Conservation (phyloP, 768 basidiomycete genomes). For the Hygrocybe punicea region DNA sequence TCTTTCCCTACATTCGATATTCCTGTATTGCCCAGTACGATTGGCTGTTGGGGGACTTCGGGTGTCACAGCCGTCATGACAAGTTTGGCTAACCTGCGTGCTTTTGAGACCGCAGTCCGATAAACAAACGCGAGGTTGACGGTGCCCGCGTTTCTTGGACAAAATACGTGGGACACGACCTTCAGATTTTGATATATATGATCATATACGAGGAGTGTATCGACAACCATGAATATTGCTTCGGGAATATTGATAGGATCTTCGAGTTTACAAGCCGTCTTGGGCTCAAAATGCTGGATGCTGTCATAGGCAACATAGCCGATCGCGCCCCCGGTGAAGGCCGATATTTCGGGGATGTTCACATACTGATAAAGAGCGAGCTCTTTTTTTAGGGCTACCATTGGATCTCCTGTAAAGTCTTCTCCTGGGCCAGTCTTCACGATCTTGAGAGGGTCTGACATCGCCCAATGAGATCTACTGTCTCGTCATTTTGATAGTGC, state of each 20-base stretch:
- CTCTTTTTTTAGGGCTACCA: slow-evolving; percentile 78
- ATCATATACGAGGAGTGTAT: slow-evolving; percentile 94
- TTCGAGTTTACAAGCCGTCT: slow-evolving; percentile 69
- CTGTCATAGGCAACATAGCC: slow-evolving; percentile 98
- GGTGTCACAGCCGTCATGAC: slow-evolving; percentile 52
- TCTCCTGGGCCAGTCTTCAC: slow-evolving; percentile 85
- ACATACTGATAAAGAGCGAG: slow-evolving; percentile 84
- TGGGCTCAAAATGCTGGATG: slow-evolving; percentile 94
- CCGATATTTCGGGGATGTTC: slow-evolving; percentile 86
- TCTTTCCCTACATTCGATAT: slow-evolving; percentile 90
- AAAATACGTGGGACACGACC: slow-evolving; percentile 93
- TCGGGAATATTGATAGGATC: slow-evolving; percentile 90
- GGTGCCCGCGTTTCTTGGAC: slow-evolving; percentile 63
- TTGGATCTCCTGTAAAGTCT: slow-evolving; percentile 83
- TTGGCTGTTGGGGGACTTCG: slow-evolving; percentile 65
- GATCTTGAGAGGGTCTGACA: slow-evolving; percentile 85
- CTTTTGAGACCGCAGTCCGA: slow-evolving; percentile 79
- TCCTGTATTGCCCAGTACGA: slow-evolving; percentile 60
- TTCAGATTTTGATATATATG: slow-evolving; percentile 95
- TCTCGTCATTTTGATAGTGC: background rate
- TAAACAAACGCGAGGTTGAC: slow-evolving; percentile 82
- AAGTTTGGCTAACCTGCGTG: slow-evolving; percentile 72
- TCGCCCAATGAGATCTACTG: background rate
- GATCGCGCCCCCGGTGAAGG: slow-evolving; percentile 96
- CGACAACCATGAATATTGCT: slow-evolving; percentile 93